These are phyloP conservation scores for Puccinia triticina DNA, from an alignment of 1,284 basidiomycete genomes.

Conservation along the genomic window DNA sequence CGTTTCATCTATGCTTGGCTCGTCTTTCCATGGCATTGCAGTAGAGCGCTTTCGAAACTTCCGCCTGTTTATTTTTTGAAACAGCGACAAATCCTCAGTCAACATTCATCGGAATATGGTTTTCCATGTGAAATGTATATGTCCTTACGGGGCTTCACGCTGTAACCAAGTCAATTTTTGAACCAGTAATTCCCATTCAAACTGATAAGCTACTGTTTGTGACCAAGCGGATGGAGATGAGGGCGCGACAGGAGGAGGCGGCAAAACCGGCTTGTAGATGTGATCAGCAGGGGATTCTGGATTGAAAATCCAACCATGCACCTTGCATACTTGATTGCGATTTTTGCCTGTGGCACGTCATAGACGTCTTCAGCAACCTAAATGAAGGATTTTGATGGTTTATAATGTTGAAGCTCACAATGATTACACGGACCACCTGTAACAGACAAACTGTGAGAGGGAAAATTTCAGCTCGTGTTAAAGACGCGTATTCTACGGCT, in stretches of 20 bases:
- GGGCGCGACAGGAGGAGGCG: conserved; percentile 23
- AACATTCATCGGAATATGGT: neutral
- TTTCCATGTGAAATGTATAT: neutral
- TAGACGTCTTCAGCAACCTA: neutral
- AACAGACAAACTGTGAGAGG: conserved; percentile 1
- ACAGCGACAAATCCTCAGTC: neutral
- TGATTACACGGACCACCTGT: conserved; percentile 37
- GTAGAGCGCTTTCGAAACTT: conserved; percentile 34
- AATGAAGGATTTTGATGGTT: neutral
- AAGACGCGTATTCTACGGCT: neutral
- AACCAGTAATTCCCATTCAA: conserved; percentile 31
- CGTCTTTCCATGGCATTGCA: conserved; percentile 40
- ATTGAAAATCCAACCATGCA: conserved; percentile 30
- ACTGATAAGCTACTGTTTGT: conserved; percentile 1
- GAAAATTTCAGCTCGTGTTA: neutral
- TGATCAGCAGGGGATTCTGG: conserved; percentile 12
- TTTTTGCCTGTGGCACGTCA: conserved; percentile 28
- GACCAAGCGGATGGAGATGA: conserved; percentile 9
- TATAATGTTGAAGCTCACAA: conserved; percentile 6
- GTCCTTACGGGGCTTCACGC: conserved; percentile 29
- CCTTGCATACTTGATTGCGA: conserved; percentile 26
- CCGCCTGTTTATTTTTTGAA: neutral
- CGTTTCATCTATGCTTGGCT: neutral
- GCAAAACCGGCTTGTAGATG: conserved; percentile 37
- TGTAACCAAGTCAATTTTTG: conserved; percentile 35